Conservation (phyloP, 2,329 filamentous ascomycete species). For the Ramularia collo-cygni region DNA sequence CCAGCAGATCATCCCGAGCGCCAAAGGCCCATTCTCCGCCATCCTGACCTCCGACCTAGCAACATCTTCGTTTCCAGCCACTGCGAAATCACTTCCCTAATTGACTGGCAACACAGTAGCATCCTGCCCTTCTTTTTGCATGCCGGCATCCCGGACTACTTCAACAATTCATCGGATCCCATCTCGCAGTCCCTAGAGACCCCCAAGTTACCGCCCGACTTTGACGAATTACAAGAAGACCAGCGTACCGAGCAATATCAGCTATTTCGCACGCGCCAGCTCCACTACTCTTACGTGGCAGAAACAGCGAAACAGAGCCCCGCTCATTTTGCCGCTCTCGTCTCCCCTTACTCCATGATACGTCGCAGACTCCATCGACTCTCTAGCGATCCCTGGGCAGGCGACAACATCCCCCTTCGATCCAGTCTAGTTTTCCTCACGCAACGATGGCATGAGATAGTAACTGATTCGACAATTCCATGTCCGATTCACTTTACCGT, state of each 20-base stretch:
- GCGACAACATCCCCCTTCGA: too few species aligned
- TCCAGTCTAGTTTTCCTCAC: too few species aligned
- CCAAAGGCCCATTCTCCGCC: conserved; percentile 9
- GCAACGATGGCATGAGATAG: too few species aligned
- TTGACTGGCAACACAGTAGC: conserved; percentile 38
- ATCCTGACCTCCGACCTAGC: conserved; percentile 24
- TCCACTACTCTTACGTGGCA: too few species aligned
- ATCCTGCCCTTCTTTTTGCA: conserved; percentile 34
- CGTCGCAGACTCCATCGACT: too few species aligned
- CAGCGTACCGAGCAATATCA: conserved; percentile 7
- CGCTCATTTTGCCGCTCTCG: too few species aligned
- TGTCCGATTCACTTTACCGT: too few species aligned
- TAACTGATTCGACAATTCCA: too few species aligned
- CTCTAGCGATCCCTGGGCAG: too few species aligned
- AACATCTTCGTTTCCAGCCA: conserved; percentile 30
- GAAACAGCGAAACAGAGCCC: too few species aligned
- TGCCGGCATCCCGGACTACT: conserved; percentile 33
- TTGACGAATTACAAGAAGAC: conserved; percentile 5
- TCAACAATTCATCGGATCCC: conserved; percentile 30
- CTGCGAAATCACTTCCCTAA: conserved; percentile 24
- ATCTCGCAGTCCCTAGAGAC: conserved; percentile 3
- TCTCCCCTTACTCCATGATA: too few species aligned
- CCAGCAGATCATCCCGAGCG: conserved; percentile 21
- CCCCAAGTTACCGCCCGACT: conserved; percentile 2
- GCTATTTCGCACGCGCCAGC: too few species aligned